phyloP scores from a whole-genome alignment of 2,329 filamentous ascomycete genomes.

The Colletotrichum sublineola region DNA sequence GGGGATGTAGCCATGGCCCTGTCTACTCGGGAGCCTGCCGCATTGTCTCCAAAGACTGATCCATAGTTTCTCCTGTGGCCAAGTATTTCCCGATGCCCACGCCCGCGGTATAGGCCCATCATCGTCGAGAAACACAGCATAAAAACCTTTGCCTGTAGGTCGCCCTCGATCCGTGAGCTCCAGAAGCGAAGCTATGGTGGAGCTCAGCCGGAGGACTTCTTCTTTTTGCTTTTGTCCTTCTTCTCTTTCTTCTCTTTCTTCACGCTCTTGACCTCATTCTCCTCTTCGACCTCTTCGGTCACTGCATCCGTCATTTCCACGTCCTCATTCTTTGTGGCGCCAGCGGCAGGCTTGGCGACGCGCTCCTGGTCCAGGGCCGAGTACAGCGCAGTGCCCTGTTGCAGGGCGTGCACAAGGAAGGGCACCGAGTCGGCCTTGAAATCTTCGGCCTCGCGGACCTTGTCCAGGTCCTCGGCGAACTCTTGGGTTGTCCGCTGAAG shows the following conservation, averaged over 20 bases:
- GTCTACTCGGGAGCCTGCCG: background rate
- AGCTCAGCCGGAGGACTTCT: constrained; percentile 26
- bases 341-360: constrained; percentile 34
- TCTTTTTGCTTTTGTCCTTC: constrained; percentile 23
- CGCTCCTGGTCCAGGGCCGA: constrained; percentile 57
- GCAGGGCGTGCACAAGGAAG: constrained; percentile 76
- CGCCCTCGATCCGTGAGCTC: background rate
- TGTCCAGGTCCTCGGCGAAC: constrained; percentile 80
- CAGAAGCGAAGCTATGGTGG: background rate
- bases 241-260: constrained; percentile 22
- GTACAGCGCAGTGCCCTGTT: constrained; percentile 76
- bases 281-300: background rate
- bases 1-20: background rate
- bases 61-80: background rate
- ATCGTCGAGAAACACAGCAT: background rate
- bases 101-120: background rate
- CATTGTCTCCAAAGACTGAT: background rate
- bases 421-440: constrained; percentile 75
- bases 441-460: constrained; percentile 76
- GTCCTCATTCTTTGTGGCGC: constrained; percentile 17
- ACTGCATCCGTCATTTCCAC: constrained; percentile 18
- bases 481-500: constrained; percentile 77
- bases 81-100: background rate
- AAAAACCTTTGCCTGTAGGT: too few relatives aligned
- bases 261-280: constrained; percentile 7